Evolutionary conservation across 306 rosid genomes (phyloP), one percentile per base, ranked within the genome.

Genomic region (Neltuma alba): DNA sequence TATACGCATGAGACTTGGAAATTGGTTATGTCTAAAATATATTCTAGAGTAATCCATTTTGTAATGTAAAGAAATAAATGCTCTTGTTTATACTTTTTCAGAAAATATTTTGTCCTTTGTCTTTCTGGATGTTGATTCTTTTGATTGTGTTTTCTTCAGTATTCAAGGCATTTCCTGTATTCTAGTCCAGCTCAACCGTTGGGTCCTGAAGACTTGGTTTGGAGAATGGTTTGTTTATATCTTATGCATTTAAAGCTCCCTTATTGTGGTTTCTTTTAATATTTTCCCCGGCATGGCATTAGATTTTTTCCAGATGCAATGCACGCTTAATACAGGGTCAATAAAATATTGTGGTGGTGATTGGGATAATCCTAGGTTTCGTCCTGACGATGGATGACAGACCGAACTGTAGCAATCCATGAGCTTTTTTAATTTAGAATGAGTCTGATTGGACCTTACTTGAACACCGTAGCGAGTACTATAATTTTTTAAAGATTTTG

Each of bases 171-270:
- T 85, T 92, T 95, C 84, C 73, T 95, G 70, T 95, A 86, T 78
- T 92, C 98, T 45, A 89, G 84, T 84, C 99, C 99, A 38, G 97
- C 99, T 79, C 97, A 88, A 86, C 94, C 94, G 1, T 77, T 95
- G 92, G 99, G 99, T 82, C 93, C 98, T 18, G 99, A 92, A 91
- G 98, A 95, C 85, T 85, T 95, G 89, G 93, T 79, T 75, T 95
- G 99, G 99, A 91, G 88, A 91, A 92, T 95, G 99, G 99, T 95
- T 85, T 47, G 93, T 79, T 27, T 9, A 77, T 57, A 47, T 79
- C 75, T 79, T 61, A 67, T 82, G 6, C 70, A 57, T 44, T 27
- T 33, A 42, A 55, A 30, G 25, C 70, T 74, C 57, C 77, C 44
- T 20, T 10, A 42, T 38, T 4, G 25, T 38, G 28, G 36, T 66